Base-by-base conservation (phyloP, 495 filamentous ascomycete species). In the Penicillium ucsense region DNA sequence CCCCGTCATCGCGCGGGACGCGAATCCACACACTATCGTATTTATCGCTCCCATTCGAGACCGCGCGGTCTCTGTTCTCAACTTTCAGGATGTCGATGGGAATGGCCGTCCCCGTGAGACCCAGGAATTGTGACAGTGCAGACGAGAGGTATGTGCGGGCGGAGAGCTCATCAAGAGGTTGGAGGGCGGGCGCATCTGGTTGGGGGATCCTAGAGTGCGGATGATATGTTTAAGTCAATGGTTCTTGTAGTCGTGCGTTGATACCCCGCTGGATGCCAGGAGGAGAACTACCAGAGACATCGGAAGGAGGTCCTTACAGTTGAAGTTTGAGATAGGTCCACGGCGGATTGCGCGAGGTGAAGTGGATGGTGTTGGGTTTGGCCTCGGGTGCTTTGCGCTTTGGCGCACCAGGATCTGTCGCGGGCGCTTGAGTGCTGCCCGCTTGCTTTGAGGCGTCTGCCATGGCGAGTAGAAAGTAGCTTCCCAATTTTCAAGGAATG, bases 71-170 rank as follows among this genome's bases (percentile, higher is more conserved):
- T 8, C 31, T 48, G n/a, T 37, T 30, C 35, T 75, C 65, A 4
- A 85, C 64, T 38, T 85, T 80, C 6, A 96, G 71, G 32, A 95
- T 83, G 55, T 96, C 91, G 49, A 95, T 65, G 1, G 84, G 70
- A 20, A 95, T 88, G 1, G 83, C 78, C 4, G 84, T 72, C 32
- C 91, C 91, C 3, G 79, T 79, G 31, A 84, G 56, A 6, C 91
- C 91, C 12, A 95, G 79, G 66, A 86, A 95, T 57, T 89, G 85
- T 6, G 74, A 76, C 1, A 95, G 70, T 0, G 89, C 84, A 31
- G 83, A 64, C 20, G 78, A 82, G 43, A 92, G 80, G 56, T 88
- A 80, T 1, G 83, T 77, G 35, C 82, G 83, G 32, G 80, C 77
- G 40, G 87, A 90, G 33, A 95, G 73, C 31, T 75, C 70, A 66